Evolutionary conservation across 768 basidiomycete species (phyloP).

Genomic region (Kwoniella shandongensis): DNA sequence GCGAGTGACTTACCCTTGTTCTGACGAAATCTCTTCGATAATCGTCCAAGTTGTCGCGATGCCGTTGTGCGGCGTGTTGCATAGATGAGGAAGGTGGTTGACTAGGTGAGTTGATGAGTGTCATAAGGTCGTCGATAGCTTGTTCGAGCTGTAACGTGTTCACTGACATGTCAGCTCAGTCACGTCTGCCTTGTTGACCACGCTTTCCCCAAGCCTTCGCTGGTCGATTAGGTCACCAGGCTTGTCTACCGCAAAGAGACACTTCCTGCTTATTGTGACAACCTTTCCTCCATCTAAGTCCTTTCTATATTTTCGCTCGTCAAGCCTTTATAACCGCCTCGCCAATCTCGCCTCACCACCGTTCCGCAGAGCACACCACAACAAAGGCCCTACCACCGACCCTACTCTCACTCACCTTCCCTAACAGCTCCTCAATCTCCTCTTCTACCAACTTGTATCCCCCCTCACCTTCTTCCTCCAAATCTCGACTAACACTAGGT

Average conservation of each 20-base stretch:
- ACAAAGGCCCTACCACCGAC: no score
- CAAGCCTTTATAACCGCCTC: no score
- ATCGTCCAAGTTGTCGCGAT: constrained; percentile 85
- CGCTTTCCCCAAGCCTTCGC: no score
- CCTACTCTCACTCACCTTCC: constrained; percentile 63
- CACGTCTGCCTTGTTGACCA: no score
- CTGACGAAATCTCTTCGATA: constrained; percentile 78
- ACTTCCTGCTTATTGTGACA: no score
- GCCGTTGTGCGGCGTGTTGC: constrained; percentile 83
- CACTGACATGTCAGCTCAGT: background rate
- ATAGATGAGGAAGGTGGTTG: constrained; percentile 75
- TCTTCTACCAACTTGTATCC: constrained; percentile 67
- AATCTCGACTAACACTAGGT: constrained; percentile 56
- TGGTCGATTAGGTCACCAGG: no score
- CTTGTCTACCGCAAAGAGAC: no score
- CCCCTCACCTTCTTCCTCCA: constrained; percentile 57
- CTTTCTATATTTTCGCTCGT: no score
- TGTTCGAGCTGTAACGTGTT: constrained; percentile 67
- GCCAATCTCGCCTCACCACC: no score
- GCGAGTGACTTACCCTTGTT: constrained; percentile 81
- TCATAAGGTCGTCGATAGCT: constrained; percentile 75
- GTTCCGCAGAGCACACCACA: no score
- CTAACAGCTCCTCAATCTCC: constrained; percentile 80
- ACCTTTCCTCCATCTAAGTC: no score
- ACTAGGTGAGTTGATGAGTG: constrained; percentile 65